Evolutionary conservation across 768 basidiomycete species (phyloP).

Genomic region (Zangia roseola): DNA sequence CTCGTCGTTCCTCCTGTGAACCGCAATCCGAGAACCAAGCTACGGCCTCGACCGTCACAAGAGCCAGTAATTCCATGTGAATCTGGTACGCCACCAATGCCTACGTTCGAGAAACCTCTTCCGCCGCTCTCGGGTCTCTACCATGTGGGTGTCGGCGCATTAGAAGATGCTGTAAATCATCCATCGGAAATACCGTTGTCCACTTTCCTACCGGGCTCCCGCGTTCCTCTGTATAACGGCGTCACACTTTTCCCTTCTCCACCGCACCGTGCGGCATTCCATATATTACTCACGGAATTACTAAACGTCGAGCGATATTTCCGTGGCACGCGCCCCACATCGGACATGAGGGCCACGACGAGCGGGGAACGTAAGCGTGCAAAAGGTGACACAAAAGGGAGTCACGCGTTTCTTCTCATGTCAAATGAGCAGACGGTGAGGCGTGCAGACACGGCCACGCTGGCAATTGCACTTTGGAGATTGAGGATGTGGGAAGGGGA

Average conservation of each 20-base stretch:
- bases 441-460: constrained; percentile 59
- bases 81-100: not conserved
- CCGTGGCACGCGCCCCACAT: constrained; percentile 7
- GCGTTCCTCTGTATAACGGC: constrained; percentile 70
- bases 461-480: constrained; percentile 78
- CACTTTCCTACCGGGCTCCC: constrained; percentile 29
- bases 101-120: constrained; percentile 14
- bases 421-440: constrained; percentile 48
- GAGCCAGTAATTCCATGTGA: constrained; percentile 31
- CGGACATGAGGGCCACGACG: not conserved
- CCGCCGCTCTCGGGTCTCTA: constrained; percentile 30
- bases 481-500: constrained; percentile 72
- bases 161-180: not conserved
- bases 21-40: constrained; percentile 45
- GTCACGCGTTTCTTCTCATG: constrained; percentile 68
- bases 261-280: constrained; percentile 59
- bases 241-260: constrained; percentile 59
- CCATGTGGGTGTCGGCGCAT: not conserved
- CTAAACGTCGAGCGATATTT: constrained; percentile 45
- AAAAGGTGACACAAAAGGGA: constrained; percentile 43
- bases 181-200: constrained; percentile 13
- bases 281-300: constrained; percentile 46
- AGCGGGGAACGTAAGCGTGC: not conserved
- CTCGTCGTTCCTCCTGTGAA: constrained; percentile 68
- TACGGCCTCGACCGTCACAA: constrained; percentile 42